A percentile compares a stretch with the other conserved stretches of the same genome.
Evolutionary conservation across 805 yeast species (phyloP).

Genomic region (Saturnispora serradocipensis): DNA sequence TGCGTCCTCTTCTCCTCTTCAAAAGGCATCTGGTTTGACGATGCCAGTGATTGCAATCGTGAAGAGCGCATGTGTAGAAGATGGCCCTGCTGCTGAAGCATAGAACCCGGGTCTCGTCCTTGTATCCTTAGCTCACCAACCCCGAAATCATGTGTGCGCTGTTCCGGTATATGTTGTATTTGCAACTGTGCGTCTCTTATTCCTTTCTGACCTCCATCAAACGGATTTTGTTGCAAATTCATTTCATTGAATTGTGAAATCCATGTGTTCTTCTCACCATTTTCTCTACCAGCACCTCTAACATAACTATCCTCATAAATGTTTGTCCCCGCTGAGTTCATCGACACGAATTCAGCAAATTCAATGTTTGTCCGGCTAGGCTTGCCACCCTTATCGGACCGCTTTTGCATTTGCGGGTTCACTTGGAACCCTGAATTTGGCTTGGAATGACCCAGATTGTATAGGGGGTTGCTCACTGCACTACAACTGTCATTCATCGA

Average conservation of each 20-base stretch:
- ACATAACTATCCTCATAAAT: background rate
- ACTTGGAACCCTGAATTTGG: background rate
- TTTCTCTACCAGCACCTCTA: background rate
- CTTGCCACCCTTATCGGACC: background rate
- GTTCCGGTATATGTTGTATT: background rate
- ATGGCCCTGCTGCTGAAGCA: conserved; percentile 8
- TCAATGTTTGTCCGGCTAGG: background rate
- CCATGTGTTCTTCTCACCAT: background rate
- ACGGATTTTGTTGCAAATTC: background rate
- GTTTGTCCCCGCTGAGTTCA: background rate
- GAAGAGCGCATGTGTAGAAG: background rate
- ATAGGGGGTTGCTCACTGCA: background rate
- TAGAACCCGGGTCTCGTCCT: background rate
- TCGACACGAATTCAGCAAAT: background rate
- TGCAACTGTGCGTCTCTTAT: background rate
- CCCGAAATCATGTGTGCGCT: background rate
- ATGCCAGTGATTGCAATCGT: background rate
- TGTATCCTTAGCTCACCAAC: background rate
- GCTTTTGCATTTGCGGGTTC: background rate
- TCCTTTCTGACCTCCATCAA: background rate
- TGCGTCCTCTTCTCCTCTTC: conserved; percentile 14
- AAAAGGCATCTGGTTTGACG: conserved; percentile 7
- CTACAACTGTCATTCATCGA: background rate
- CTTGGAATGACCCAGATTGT: background rate
- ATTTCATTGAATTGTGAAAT: conserved; percentile 4